These are phyloP conservation scores for Syncephalastrum racemosum DNA, from an alignment of 371 early-diverging fungal species.

Conservation along the genomic window DNA sequence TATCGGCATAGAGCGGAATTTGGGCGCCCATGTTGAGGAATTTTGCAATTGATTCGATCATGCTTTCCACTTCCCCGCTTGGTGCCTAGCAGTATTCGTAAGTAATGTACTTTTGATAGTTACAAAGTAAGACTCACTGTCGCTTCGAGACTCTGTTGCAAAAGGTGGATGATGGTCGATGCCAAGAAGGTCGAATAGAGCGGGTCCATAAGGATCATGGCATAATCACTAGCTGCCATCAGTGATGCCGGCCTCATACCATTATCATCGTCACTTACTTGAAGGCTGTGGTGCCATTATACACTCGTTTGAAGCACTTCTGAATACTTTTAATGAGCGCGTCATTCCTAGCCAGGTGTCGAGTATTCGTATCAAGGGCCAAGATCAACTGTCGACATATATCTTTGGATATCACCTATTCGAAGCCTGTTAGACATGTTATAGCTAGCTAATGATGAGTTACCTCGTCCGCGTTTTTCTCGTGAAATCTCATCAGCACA, in stretches of 20 bases:
- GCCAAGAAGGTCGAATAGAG: constrained; percentile 56
- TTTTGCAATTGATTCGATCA: constrained; percentile 50
- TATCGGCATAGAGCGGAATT: constrained; percentile 36
- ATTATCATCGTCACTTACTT: constrained; percentile 41
- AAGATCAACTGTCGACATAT: constrained; percentile 63
- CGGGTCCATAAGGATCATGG: constrained; percentile 64
- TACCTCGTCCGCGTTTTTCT: constrained; percentile 51
- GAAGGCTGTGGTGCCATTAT: constrained; percentile 54
- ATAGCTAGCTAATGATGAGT: not conserved
- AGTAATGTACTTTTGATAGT: not conserved
- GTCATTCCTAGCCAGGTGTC: constrained; percentile 66
- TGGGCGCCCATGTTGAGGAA: constrained; percentile 59
- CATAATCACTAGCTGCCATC: constrained; percentile 47
- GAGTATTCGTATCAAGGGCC: constrained; percentile 69
- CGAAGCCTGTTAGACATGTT: not conserved
- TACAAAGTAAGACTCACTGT: constrained; percentile 6
- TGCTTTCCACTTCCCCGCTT: constrained; percentile 31
- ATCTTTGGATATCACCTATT: constrained; percentile 51
- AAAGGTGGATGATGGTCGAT: constrained; percentile 34
- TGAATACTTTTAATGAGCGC: constrained; percentile 62
- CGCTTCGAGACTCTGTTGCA: constrained; percentile 36
- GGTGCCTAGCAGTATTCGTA: constrained; percentile 5
- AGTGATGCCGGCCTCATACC: too few relatives aligned
- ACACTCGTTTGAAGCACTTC: constrained; percentile 64
- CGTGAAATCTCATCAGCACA: constrained; percentile 68